phyloP scores from a whole-genome alignment of 441 rosid species.

The Mallotus repandus region DNA sequence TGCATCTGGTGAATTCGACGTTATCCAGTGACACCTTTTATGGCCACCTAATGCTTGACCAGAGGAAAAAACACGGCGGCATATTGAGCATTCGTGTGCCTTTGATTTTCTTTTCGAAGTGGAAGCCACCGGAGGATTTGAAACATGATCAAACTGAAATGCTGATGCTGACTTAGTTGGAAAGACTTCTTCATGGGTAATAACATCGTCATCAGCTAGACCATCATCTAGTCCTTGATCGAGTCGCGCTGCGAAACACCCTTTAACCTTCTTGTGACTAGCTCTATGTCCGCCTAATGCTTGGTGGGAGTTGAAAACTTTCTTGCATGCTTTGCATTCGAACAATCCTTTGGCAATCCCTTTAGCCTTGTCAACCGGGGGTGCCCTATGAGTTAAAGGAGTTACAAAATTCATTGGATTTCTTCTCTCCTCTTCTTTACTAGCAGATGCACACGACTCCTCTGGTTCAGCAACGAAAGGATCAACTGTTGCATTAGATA shows the following conservation, averaged over 20 bases:
- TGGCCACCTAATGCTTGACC: slow-evolving; percentile 98
- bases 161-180: slow-evolving; percentile 34
- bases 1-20: slow-evolving; percentile 57
- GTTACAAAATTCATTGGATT: slow-evolving; percentile 35
- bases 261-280: slow-evolving; percentile 97
- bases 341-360: slow-evolving; percentile 51
- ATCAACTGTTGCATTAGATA: slow-evolving; percentile 67
- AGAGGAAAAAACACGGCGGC: slow-evolving; percentile 82
- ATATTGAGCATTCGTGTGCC: slow-evolving; percentile 87
- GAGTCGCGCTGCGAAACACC: slow-evolving; percentile 83
- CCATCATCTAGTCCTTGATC: slow-evolving; percentile 43
- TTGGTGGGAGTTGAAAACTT: slow-evolving; percentile 94
- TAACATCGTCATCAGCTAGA: slow-evolving; percentile 48
- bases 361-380: slow-evolving; percentile 41
- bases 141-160: slow-evolving; percentile 39
- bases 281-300: slow-evolving; percentile 99
- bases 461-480: slow-evolving; percentile 44
- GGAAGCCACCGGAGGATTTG: slow-evolving; percentile 29
- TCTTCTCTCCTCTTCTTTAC: slow-evolving; percentile 62
- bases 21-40: slow-evolving; percentile 96
- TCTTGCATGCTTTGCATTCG: slow-evolving; percentile 96
- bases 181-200: slow-evolving; percentile 41
- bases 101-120: slow-evolving; percentile 63
- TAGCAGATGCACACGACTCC: slow-evolving; percentile 71
- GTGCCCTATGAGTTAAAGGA: slow-evolving; percentile 27